Evolutionary conservation across 768 basidiomycete genomes (phyloP), one percentile per base, ranked within the genome.

Genomic region (Amylocystis lapponica): DNA sequence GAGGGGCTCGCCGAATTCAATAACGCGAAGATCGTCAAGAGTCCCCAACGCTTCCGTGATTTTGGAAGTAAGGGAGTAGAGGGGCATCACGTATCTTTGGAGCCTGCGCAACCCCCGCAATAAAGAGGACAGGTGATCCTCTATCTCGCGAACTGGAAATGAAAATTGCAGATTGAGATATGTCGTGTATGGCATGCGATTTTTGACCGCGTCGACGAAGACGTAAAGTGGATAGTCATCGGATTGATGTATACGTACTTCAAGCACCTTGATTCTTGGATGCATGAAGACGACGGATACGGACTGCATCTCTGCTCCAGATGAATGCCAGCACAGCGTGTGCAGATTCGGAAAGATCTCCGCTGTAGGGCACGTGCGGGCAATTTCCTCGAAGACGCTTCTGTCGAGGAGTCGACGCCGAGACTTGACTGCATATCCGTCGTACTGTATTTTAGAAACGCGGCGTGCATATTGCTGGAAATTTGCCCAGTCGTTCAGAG

Each of bases 301-400:
- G 20, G 60, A 53, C 54, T 66, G 62, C 22, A 52, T 38, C 1
- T 45, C 51, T 2, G 49, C 22, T 31, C 25, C 41, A 25, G 35
- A 31, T 3, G 57, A 55, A 22, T 55, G 57, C 78, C 78, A 83
- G 10, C 67, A 57, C 8, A 83, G 59, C 1, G 68, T 66, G 33
- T 72, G 70, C 47, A 80, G 60, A 51, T 75, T 75, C 7, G 82
- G 81, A 6, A 83, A 58, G 32, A 83, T 70, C 25, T 71, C 65
- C 11, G 76, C 52, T 16, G 61, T 67, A 0, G 74, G 75, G 11
- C 80, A 68, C 13, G 80, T 77, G 36, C 75, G 63, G 1, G 73
- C 72, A 10, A 81, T 66, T 31, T 75, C 73, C 47, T 78, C 76
- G 51, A 76, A 43, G 66, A 66, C 39, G 19, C 59, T 59, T 8